Percentiles rank a stretch among this genome's conserved stretches.
These are phyloP conservation scores for Beauveria sp. DNA, from an alignment of 2,329 filamentous ascomycete genomes.

Conservation along the genomic window DNA sequence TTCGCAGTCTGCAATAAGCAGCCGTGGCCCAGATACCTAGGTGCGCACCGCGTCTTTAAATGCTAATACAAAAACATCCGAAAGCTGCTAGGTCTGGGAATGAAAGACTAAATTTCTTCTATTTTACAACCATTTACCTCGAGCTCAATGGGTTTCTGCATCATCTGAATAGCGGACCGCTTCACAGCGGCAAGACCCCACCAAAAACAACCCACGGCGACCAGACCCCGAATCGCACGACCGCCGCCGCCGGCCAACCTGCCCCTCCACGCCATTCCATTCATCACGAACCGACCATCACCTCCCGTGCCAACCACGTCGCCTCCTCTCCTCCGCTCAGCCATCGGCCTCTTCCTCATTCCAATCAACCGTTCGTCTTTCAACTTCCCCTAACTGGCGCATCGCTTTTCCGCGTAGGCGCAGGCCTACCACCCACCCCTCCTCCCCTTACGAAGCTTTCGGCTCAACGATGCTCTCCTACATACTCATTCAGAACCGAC, in stretches of 20 bases:
- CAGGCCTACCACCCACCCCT: background rate
- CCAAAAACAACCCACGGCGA: background rate
- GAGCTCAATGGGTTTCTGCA: background rate
- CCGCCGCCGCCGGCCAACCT: background rate
- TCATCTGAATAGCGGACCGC: background rate
- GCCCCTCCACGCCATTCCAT: background rate
- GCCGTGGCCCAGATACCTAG: no score
- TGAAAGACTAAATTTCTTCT: background rate
- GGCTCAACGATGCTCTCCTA: conserved; percentile 61
- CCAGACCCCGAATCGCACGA: background rate
- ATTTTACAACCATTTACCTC: background rate
- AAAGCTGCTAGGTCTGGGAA: no score
- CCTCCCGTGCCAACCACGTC: background rate
- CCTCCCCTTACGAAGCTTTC: background rate
- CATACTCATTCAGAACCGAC: conserved; percentile 80
- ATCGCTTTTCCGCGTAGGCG: background rate
- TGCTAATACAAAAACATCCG: no score
- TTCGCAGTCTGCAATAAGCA: background rate
- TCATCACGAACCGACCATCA: background rate
- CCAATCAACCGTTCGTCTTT: background rate
- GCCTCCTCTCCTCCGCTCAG: background rate
- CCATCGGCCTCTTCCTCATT: background rate
- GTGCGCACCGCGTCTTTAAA: no score
- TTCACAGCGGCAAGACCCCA: background rate
- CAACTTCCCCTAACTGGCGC: background rate